These are phyloP conservation scores for Verticillium nonalfalfae DNA, from an alignment of 2,329 filamentous ascomycete genomes.

Conservation along the genomic window DNA sequence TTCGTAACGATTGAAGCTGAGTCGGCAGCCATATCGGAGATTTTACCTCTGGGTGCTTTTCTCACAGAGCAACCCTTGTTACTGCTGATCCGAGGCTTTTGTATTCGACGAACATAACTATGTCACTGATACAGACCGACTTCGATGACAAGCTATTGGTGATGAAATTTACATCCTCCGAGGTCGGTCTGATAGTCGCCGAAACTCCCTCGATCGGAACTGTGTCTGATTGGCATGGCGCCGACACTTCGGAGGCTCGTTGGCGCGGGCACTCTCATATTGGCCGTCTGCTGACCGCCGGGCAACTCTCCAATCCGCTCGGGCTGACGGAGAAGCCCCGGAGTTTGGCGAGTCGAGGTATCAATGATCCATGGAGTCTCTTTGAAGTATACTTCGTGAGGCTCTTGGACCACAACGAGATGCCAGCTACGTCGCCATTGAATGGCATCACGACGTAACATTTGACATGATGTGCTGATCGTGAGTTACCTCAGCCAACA, in stretches of 20 bases:
- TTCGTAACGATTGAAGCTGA: background rate
- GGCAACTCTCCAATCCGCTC: background rate
- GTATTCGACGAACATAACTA: background rate
- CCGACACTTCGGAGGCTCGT: background rate
- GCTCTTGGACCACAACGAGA: background rate
- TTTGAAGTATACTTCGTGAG: background rate
- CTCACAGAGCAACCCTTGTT: background rate
- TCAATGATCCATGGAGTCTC: background rate
- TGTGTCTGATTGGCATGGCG: background rate
- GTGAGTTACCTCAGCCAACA: background rate
- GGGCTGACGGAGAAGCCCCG: background rate
- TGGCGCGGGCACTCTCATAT: background rate
- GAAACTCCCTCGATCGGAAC: background rate
- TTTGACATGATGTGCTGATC: background rate
- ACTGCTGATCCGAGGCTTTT: background rate
- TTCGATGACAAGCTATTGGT: background rate
- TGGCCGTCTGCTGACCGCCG: background rate
- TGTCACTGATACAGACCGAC: background rate
- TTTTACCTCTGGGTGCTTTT: background rate
- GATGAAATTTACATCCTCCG: background rate
- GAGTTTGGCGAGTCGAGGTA: background rate
- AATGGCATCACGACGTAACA: background rate
- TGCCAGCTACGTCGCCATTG: background rate
- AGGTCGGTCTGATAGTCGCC: background rate
- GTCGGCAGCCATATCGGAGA: background rate